Evolutionary conservation across 805 yeast genomes (phyloP).

Genomic region (Cyberlindnera maritima): DNA sequence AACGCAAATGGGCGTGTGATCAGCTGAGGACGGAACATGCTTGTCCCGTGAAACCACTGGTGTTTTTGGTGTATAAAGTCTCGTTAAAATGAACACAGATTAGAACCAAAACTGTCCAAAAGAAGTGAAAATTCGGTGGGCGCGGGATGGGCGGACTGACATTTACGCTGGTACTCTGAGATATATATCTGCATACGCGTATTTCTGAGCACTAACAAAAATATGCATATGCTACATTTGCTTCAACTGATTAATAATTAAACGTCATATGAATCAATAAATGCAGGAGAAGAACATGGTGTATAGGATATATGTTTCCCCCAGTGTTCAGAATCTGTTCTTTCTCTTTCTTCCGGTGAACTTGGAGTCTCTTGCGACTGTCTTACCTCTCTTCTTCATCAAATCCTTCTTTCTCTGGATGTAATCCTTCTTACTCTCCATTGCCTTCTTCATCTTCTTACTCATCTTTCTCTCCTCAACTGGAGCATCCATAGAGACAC

Average conservation of each 20-base stretch:
- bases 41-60: too few species aligned
- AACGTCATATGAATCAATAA: too few species aligned
- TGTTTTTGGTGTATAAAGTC: too few species aligned
- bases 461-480: conserved; percentile 39
- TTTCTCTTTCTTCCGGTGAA: conserved; percentile 86
- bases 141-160: background rate
- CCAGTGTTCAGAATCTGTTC: conserved; percentile 53
- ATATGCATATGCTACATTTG: too few species aligned
- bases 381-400: conserved; percentile 87
- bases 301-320: too few species aligned
- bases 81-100: too few species aligned
- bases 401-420: conserved; percentile 90
- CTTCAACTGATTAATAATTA: too few species aligned
- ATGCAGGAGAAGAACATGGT: too few species aligned
- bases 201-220: background rate
- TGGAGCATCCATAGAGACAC: conserved; percentile 77
- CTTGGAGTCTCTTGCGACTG: conserved; percentile 85
- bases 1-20: conserved; percentile 4
- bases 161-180: conserved; percentile 4
- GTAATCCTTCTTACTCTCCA: conserved; percentile 77
- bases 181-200: too few species aligned
- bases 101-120: background rate
- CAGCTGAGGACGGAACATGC: conserved; percentile 16
- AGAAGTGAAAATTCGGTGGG: too few species aligned
- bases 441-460: conserved; percentile 37